Evolutionary conservation across 2,329 filamentous ascomycete genomes (phyloP), one percentile per base, ranked within the genome.

Genomic region (Myriosclerotinia scirpicola): DNA sequence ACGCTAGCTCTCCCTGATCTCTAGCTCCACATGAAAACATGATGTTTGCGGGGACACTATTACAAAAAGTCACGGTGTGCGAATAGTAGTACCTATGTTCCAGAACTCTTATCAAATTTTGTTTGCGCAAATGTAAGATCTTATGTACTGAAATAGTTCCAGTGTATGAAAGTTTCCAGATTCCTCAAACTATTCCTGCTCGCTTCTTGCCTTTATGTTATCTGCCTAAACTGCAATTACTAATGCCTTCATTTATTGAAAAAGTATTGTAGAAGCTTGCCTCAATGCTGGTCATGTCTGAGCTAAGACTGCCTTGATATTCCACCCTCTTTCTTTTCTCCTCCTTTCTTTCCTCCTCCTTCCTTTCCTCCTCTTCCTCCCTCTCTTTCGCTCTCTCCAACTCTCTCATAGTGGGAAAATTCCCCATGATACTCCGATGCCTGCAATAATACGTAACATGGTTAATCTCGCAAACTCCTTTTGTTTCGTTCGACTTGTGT

Each of bases 401-500:
- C 7, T 48, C 44, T 40, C 7, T 40, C 38, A 40, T 40, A 40
- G 7, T 40, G 11, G 38, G 38, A 40, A 8, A 40, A 40, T 4
- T 12, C 4, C 38, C 38, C 7, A 40, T 12, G 7, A 8, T 12
- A 12, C 5, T 0, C 7, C 0, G 3, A 8, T 54, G 52, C 2
- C 20, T 54, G 5, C 0, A 0, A 34, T 36, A 20, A 36, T 54
- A n/a, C 20, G 15, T 36, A 3, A 1, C 0, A 54, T 34, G 30
- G 4, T 20, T 6, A 15, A 36, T 36, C 1, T 54, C 0, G 52
- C 52, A 54, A 2, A 26, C 22, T 14, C 12, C 1, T 7, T 26
- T 15, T 6, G 11, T 52, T 22, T 52, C 11, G 1, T 7, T 7
- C 30, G 38, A 26, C 26, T 26, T 26, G 38, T 40, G 38, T 5